phyloP scores from a whole-genome alignment of 2,329 filamentous ascomycete species.

The Aspergillus fructus region DNA sequence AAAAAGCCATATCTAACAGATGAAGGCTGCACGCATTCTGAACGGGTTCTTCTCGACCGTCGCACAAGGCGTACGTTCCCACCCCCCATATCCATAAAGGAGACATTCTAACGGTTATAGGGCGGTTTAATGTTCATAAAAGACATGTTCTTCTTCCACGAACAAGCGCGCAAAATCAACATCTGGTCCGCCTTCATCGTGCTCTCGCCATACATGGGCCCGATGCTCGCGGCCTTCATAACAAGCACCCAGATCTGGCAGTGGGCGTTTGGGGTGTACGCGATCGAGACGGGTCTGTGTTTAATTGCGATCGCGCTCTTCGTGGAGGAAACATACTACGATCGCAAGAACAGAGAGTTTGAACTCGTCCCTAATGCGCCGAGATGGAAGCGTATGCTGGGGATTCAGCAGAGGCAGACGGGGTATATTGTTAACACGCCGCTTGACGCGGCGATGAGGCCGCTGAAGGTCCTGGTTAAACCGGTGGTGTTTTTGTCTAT shows the following conservation, averaged over 20 bases:
- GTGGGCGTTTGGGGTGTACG: slow-evolving; percentile 37
- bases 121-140: slow-evolving; percentile 47
- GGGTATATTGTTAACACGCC: slow-evolving; percentile 30
- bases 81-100: neutral
- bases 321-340: slow-evolving; percentile 41
- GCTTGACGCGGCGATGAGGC: slow-evolving; percentile 35
- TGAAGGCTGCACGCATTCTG: slow-evolving; percentile 40
- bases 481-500: slow-evolving; percentile 36
- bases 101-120: slow-evolving; percentile 1
- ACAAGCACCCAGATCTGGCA: slow-evolving; percentile 37
- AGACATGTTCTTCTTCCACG: slow-evolving; percentile 44
- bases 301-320: slow-evolving; percentile 33
- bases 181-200: slow-evolving; percentile 40
- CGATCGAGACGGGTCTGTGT: slow-evolving; percentile 33
- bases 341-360: slow-evolving; percentile 25
- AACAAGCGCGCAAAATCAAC: slow-evolving; percentile 42
- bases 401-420: slow-evolving; percentile 34
- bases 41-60: slow-evolving; percentile 48
- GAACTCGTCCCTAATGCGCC: slow-evolving; percentile 24
- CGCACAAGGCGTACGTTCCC: slow-evolving; percentile 35
- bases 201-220: slow-evolving; percentile 28
- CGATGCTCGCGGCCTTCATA: slow-evolving; percentile 38
- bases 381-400: slow-evolving; percentile 36
- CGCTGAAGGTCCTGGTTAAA: slow-evolving; percentile 39
- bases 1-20: neutral